These are phyloP conservation scores for Friedmanniomyces endolithicus DNA, from an alignment of 495 filamentous ascomycete species.

Conservation along the genomic window DNA sequence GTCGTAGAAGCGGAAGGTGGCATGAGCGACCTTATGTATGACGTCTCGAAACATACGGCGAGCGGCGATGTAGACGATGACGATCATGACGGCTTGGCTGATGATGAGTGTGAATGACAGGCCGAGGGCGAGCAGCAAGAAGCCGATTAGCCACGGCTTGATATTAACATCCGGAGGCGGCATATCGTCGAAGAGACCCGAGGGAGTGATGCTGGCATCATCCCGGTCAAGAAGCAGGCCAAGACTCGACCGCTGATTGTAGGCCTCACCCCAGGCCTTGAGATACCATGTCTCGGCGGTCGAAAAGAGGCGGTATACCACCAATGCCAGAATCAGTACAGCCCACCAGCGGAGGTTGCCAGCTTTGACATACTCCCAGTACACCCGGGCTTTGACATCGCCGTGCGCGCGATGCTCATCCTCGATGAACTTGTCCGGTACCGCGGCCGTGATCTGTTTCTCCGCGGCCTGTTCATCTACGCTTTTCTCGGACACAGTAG, in stretches of 20 bases:
- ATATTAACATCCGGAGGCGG: conserved; percentile 57
- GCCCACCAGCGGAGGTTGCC: conserved; percentile 62
- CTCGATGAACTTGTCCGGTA: conserved; percentile 68
- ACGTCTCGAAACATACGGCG: conserved; percentile 56
- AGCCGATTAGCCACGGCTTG: conserved; percentile 57
- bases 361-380: conserved; percentile 72
- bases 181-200: conserved; percentile 41
- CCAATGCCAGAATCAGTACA: conserved; percentile 44
- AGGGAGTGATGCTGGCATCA: conserved; percentile 18
- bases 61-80: conserved; percentile 65
- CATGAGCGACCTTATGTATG: conserved; percentile 55
- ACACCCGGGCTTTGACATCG: conserved; percentile 59
- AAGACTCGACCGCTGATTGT: conserved; percentile 25
- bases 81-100: conserved; percentile 47
- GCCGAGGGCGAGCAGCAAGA: conserved; percentile 46
- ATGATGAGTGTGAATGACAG: conserved; percentile 44
- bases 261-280: conserved; percentile 74
- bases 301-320: conserved; percentile 45
- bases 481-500: background rate
- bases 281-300: conserved; percentile 66
- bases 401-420: conserved; percentile 67
- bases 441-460: conserved; percentile 38
- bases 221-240: conserved; percentile 14
- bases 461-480: conserved; percentile 20
- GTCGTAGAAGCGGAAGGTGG: conserved; percentile 80